Evolutionary conservation across 345 rosid species (phyloP).

Genomic region (Camelina neglecta): DNA sequence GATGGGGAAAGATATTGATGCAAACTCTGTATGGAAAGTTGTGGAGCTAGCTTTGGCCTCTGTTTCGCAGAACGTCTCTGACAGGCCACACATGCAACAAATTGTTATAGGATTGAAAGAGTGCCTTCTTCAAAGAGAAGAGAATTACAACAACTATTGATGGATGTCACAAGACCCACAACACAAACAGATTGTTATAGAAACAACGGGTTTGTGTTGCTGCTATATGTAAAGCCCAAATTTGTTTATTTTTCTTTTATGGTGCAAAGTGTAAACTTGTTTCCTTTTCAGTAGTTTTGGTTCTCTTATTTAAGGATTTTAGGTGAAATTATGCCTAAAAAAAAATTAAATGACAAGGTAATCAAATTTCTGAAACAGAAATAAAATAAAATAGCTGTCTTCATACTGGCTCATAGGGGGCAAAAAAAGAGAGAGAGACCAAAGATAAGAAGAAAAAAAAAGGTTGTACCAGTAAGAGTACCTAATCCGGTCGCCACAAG

Average conservation of each 20-base stretch:
- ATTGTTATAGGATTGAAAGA: slow-evolving; percentile 31
- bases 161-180: slow-evolving; percentile 7
- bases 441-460: no score
- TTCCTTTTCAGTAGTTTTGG: background rate
- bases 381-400: no score
- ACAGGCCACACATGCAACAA: slow-evolving; percentile 40
- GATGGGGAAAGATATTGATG: slow-evolving; percentile 16
- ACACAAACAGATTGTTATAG: background rate
- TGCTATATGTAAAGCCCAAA: background rate
- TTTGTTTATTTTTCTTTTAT: no score
- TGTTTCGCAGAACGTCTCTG: slow-evolving; percentile 15
- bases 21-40: slow-evolving; percentile 45
- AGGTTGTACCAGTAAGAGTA: background rate
- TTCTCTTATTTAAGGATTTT: background rate
- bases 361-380: no score
- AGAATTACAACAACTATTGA: slow-evolving; percentile 17
- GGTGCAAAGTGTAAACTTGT: no score
- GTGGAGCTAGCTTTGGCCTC: slow-evolving; percentile 42
- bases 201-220: background rate
- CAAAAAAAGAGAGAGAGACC: no score
- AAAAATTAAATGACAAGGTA: no score
- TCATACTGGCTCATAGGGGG: no score
- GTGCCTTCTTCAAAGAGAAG: slow-evolving; percentile 36
- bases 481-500: slow-evolving; percentile 36
- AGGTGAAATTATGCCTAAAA: no score